These are phyloP conservation scores for Rubia peregrina DNA, from an alignment of 305 asterid species.

Conservation along the genomic window DNA sequence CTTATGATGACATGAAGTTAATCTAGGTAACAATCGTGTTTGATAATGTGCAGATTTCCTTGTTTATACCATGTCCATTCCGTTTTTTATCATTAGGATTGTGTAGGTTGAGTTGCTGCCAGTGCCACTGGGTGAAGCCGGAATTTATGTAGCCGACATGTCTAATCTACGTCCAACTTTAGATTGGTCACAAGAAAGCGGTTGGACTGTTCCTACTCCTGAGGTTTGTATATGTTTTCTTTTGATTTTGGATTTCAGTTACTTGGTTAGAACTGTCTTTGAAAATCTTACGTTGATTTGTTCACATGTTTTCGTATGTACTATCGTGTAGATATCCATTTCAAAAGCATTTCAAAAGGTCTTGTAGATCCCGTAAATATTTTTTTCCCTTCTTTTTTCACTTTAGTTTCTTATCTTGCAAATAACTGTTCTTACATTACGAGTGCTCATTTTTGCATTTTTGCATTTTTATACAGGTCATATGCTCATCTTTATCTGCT, in stretches of 20 bases:
- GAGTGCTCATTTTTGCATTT: not conserved
- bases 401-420: not conserved
- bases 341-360: no score
- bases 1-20: not conserved
- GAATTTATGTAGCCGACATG: slow-evolving; percentile 29
- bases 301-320: not conserved
- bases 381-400: no score
- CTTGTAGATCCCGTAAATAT: not conserved
- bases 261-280: not conserved
- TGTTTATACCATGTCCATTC: slow-evolving; percentile 6
- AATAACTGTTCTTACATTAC: not conserved
- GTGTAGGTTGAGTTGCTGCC: slow-evolving; percentile 49
- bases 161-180: slow-evolving; percentile 75
- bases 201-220: slow-evolving; percentile 55
- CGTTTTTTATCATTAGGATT: slow-evolving; percentile 14
- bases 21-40: not conserved
- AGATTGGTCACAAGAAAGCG: slow-evolving; percentile 62
- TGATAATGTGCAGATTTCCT: not conserved
- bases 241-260: not conserved
- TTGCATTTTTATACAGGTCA: not conserved
- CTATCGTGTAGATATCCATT: not conserved
- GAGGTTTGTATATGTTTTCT: slow-evolving; percentile 36
- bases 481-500: no score
- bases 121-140: slow-evolving; percentile 73
- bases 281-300: not conserved